Evolutionary conservation across 768 basidiomycete genomes (phyloP), one percentile per base, ranked within the genome.

Genomic region (Russula compacta): DNA sequence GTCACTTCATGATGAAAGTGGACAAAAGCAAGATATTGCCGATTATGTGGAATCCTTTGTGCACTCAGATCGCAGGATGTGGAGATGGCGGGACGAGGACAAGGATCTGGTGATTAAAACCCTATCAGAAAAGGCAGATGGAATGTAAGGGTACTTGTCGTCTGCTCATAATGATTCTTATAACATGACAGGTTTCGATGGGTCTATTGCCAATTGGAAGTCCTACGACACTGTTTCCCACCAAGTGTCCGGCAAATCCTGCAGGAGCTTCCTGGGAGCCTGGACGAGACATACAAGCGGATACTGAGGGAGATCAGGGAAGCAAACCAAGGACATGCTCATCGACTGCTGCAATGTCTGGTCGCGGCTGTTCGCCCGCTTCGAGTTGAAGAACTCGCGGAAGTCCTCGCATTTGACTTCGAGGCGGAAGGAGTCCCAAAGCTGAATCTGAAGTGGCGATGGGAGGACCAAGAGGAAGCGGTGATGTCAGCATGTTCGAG

Each of bases 271-370:
- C 59, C 59, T 0, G 19, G 43, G 4, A 38, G n/a, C 10, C 35
- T 56, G 12, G 47, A 40, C 3, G 60, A 42, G 49, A 56, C 47
- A 17, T 60, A 60, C 29, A 53, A 56, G 32, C 53, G 47, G 17
- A 49, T 56, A 21, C 46, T 60, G n/a, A 35, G 6, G 29, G 29
- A 40, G 8, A 60, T 60, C 39, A 32, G 33, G 15, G 40, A 43
- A 5, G 14, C 38, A 1, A 35, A 55, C 17, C 38, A 15, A 40
- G 36, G 35, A 4, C 33, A 48, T 33, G 59, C 53, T 9, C 59
- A 36, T 8, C 46, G 36, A 36, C 38, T 60, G 15, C 21, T 49
- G 24, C 53, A 56, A 12, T 60, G 52, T 21, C 49, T 58, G 17
- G 24, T 36, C 7, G 47, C 19, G 2, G 32, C 49, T 15, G 6